Percentiles rank a stretch among this genome's conserved stretches.
Evolutionary conservation across 2,329 filamentous ascomycete genomes (phyloP).

Genomic region (Cercospora sp.): DNA sequence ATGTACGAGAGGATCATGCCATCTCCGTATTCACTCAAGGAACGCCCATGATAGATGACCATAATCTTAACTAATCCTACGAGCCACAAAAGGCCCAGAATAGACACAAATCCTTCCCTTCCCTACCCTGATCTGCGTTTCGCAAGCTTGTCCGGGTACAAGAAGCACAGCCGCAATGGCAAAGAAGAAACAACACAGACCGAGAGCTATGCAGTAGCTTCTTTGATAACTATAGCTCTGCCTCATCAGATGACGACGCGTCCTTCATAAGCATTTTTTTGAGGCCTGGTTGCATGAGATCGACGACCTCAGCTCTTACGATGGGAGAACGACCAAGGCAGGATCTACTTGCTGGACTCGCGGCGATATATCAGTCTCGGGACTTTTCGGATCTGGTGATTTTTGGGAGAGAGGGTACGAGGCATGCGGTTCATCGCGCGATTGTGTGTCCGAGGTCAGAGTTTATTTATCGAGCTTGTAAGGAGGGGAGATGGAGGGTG

Average conservation of each 20-base stretch:
- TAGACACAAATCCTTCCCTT: conserved; percentile 2
- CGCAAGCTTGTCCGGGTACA: not conserved
- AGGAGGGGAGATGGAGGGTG: conserved; percentile 28
- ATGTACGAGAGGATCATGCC: not conserved
- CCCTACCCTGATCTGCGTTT: not conserved
- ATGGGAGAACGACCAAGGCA: conserved; percentile 25
- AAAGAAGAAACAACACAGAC: not conserved
- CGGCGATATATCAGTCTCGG: conserved; percentile 26
- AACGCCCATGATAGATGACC: not conserved
- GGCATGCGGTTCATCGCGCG: conserved; percentile 28
- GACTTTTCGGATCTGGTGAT: conserved; percentile 30
- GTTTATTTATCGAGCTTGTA: conserved; percentile 25
- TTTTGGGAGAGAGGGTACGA: conserved; percentile 24
- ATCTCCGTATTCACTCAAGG: not conserved
- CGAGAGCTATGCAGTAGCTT: not conserved
- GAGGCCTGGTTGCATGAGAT: conserved; percentile 12
- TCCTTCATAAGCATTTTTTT: not conserved
- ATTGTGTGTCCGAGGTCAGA: conserved; percentile 32
- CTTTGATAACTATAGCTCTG: not conserved
- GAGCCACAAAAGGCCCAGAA: conserved; percentile 1
- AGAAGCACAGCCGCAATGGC: conserved; percentile 12
- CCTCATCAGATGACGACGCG: not conserved
- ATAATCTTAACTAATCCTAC: not conserved
- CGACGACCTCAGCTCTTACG: not conserved
- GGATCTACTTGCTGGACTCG: conserved; percentile 25